Base-by-base conservation (phyloP, 2,329 filamentous ascomycete species). In the Geosmithia morbida region DNA sequence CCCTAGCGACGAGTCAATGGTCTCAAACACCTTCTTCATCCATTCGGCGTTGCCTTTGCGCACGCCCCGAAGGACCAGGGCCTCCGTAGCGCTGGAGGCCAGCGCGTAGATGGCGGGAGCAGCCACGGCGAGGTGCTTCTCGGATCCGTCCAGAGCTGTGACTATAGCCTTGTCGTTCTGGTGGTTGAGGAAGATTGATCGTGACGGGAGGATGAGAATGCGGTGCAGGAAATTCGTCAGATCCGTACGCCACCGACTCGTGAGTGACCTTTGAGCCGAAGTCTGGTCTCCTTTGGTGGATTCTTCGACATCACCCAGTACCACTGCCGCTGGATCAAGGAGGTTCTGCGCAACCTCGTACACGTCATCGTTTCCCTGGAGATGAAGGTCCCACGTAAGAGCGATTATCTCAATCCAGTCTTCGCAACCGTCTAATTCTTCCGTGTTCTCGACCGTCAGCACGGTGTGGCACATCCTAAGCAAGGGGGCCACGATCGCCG, bases 321-420 rank as follows among this genome's bases (percentile, higher is more conserved):
- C 58, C 30, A 50, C 46, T 29, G 60, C 57, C 26, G 57, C 48
- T 50, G 66, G 58, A 0, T 58, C 54, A 42, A 73, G 73, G 6
- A 77, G 58, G 45, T 69, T 60, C 2, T 58, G 62, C 2, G 74
- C 71, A 22, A 77, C 70, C 40, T 75, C 69, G 7, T 66, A 50
- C 2, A 61, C 62, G 53, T 79, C 75, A 22, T 64, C 61, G 3
- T 59, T 59, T 17, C 64, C 68, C 50, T 73, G 72, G n/a, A 73
- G 60, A 52, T 74, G 75, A 6, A 79, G 61, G 18, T 70, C 65
- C 76, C 75, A 80, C 4, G 78, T 56, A 1, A 63, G 57, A 3
- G 62, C 60, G 42, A 73, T 59, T 2, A 64, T 69, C 3, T 61
- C 56, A 18, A 77, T 57, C 75, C 76, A 79, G 1, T 59, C 56